Evolutionary conservation across 305 asterid species (phyloP).

Genomic region (Fraxinus baroniana): DNA sequence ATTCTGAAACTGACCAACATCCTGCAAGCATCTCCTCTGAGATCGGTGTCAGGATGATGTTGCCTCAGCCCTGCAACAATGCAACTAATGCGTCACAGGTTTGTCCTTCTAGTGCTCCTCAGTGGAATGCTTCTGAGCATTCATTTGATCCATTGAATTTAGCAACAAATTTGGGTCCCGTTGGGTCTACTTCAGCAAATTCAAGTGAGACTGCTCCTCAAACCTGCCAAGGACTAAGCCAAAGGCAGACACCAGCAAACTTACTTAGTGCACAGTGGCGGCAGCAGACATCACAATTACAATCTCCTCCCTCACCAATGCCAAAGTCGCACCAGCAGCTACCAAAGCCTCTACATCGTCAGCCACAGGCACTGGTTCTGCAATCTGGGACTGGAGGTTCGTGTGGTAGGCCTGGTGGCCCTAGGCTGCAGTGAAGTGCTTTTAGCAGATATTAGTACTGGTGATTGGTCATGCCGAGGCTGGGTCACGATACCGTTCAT

Average conservation of each 20-base stretch:
- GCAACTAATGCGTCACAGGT: slow-evolving; percentile 36
- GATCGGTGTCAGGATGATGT: slow-evolving; percentile 30
- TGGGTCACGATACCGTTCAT: slow-evolving; percentile 37
- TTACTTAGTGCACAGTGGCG: slow-evolving; percentile 45
- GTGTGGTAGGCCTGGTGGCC: slow-evolving; percentile 36
- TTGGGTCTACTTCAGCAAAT: slow-evolving; percentile 27
- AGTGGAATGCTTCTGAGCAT: slow-evolving; percentile 32
- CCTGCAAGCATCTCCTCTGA: slow-evolving; percentile 41
- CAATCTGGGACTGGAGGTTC: slow-evolving; percentile 45
- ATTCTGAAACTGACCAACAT: slow-evolving; percentile 41
- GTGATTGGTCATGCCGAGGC: slow-evolving; percentile 37
- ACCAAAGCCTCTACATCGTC: too few relatives aligned
- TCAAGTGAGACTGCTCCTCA: slow-evolving; percentile 39
- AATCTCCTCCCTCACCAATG: slow-evolving; percentile 34
- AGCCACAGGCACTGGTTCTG: slow-evolving; percentile 38
- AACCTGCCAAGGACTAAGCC: slow-evolving; percentile 42
- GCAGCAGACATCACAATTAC: slow-evolving; percentile 38
- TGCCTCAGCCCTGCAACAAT: slow-evolving; percentile 39
- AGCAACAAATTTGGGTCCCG: slow-evolving; percentile 28
- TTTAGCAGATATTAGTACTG: slow-evolving; percentile 20
- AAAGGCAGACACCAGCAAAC: slow-evolving; percentile 46
- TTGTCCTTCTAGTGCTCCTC: slow-evolving; percentile 29
- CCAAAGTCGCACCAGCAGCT: slow-evolving; percentile 7
- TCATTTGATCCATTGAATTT: slow-evolving; percentile 23
- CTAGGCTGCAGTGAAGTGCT: slow-evolving; percentile 42